Conservation (phyloP, 805 yeast species). For the Kodamaea jinghongensis region DNA sequence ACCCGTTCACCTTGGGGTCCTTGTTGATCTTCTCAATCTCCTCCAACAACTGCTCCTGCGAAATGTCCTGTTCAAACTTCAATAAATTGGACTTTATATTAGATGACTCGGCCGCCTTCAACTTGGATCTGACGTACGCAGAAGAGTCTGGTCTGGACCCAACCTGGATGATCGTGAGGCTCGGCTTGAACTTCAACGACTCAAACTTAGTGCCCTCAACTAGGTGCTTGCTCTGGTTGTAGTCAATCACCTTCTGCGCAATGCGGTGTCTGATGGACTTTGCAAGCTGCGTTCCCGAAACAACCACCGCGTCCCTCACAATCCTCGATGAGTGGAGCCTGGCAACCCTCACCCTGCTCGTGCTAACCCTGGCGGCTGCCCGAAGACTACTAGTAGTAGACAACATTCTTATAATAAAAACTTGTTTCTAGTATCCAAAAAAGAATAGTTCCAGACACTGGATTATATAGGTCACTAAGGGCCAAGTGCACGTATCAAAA, state of each 20-base stretch:
- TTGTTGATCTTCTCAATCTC: conserved; percentile 64
- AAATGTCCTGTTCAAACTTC: conserved; percentile 59
- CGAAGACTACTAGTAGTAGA: no score
- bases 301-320: conserved; percentile 32
- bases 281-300: conserved; percentile 45
- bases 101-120: conserved; percentile 85
- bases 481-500: no score
- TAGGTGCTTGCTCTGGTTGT: conserved; percentile 21
- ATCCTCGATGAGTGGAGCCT: conserved; percentile 11
- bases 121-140: conserved; percentile 87
- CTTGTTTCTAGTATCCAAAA: no score
- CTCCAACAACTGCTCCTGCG: conserved; percentile 59
- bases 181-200: conserved; percentile 58
- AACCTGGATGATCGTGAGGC: conserved; percentile 81
- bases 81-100: conserved; percentile 66
- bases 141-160: conserved; percentile 88
- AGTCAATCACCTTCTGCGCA: conserved; percentile 39
- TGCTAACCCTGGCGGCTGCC: no score
- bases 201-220: conserved; percentile 20
- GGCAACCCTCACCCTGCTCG: conserved; percentile 1
- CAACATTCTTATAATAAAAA: no score
- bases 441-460: no score
- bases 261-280: conserved; percentile 33
- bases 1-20: conserved; percentile 78
- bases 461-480: no score